phyloP scores from a whole-genome alignment of 768 basidiomycete genomes.

The Austroboletus festivus region DNA sequence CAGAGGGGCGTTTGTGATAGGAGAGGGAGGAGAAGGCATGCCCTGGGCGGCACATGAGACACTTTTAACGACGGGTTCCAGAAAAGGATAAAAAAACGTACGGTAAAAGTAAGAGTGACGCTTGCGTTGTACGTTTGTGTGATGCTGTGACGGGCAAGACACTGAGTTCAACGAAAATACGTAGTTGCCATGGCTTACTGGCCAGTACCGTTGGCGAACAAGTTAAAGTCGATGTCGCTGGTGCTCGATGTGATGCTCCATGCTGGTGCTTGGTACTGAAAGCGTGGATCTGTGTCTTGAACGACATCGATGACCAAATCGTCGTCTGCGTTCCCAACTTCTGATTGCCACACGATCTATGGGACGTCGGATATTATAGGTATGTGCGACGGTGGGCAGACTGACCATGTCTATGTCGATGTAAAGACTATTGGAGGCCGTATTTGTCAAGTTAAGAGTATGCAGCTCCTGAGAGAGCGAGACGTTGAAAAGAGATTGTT shows the following conservation, averaged over 20 bases:
- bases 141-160: conserved; percentile 22
- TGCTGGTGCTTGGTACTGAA: conserved; percentile 35
- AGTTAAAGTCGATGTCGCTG: conserved; percentile 30
- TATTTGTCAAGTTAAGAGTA: conserved; percentile 32
- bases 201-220: conserved; percentile 42
- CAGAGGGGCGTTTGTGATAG: not conserved
- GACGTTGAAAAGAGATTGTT: conserved; percentile 39
- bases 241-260: conserved; percentile 35
- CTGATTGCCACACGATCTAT: conserved; percentile 31
- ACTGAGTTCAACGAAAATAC: not conserved
- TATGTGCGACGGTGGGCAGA: not conserved
- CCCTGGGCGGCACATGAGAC: conserved; percentile 18
- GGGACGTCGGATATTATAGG: not conserved
- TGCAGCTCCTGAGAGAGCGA: conserved; percentile 37
- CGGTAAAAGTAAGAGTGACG: conserved; percentile 40
- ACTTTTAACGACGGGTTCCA: not conserved
- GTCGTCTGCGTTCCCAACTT: conserved; percentile 17
- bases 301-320: conserved; percentile 16
- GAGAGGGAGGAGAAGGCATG: conserved; percentile 5
- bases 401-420: conserved; percentile 48
- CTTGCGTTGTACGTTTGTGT: conserved; percentile 35
- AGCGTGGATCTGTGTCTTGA: conserved; percentile 39
- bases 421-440: conserved; percentile 30
- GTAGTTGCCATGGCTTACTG: conserved; percentile 29
- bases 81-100: conserved; percentile 16